Conservation (phyloP, 1,139 yeast species). For the Yamadazyma dushanensis region DNA sequence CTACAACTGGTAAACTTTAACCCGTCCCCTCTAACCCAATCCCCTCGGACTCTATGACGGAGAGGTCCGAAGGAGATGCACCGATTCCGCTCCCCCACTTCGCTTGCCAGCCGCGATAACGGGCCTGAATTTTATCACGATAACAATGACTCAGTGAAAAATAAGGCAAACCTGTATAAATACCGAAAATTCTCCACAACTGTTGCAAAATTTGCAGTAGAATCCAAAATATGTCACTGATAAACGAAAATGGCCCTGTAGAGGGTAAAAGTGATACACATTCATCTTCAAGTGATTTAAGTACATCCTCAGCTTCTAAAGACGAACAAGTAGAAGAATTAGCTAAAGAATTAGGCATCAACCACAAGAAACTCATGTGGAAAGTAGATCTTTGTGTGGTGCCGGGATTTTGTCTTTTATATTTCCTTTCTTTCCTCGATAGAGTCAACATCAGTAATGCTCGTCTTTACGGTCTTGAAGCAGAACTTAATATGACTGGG, state of each 20-base stretch:
- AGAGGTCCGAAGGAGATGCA: background rate
- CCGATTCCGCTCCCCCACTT: background rate
- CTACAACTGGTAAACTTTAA: too few relatives aligned
- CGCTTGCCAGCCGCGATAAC: background rate
- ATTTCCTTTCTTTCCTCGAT: constrained; percentile 68
- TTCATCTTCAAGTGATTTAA: background rate
- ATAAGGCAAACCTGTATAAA: background rate
- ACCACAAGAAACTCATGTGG: constrained; percentile 53
- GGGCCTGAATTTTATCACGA: background rate
- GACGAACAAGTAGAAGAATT: constrained; percentile 27
- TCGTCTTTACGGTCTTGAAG: constrained; percentile 60
- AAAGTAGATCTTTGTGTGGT: constrained; percentile 66
- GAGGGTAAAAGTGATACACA: constrained; percentile 3
- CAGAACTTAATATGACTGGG: constrained; percentile 52
- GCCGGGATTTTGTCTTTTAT: constrained; percentile 68
- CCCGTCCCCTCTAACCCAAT: too few relatives aligned
- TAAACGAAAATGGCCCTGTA: constrained; percentile 2
- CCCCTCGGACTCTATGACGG: background rate
- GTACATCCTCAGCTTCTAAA: constrained; percentile 3
- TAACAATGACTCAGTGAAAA: background rate
- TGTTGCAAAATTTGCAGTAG: background rate
- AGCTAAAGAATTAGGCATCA: constrained; percentile 33
- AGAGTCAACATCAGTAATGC: constrained; percentile 78
- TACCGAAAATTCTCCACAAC: background rate
- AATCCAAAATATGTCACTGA: constrained; percentile 2